Percentiles rank a stretch among this genome's conserved stretches.
Evolutionary conservation across 305 asterid species (phyloP).

Genomic region (Ilex paraguariensis): DNA sequence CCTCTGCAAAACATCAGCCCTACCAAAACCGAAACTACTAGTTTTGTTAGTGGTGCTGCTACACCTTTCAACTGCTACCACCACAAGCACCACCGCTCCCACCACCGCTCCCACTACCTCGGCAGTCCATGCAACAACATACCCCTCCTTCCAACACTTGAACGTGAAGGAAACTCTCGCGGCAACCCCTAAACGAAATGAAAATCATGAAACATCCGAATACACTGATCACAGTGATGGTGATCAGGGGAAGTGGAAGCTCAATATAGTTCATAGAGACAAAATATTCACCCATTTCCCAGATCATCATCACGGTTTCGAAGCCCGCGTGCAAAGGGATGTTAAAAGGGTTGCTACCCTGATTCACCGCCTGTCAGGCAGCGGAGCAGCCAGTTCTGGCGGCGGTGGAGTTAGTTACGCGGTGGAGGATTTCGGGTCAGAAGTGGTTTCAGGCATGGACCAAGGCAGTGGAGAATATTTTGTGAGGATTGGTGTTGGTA

Average conservation of each 20-base stretch:
- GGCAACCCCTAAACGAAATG: slow-evolving; percentile 15
- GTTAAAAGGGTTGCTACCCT: slow-evolving; percentile 43
- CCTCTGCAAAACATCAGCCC: slow-evolving; percentile 1
- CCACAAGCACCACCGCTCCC: slow-evolving; percentile 15
- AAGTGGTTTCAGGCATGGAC: slow-evolving; percentile 78
- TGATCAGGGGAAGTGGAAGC: slow-evolving; percentile 20
- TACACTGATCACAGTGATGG: neutral
- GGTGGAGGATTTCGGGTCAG: slow-evolving; percentile 65
- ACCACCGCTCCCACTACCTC: slow-evolving; percentile 49
- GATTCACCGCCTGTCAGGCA: slow-evolving; percentile 27
- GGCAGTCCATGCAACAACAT: slow-evolving; percentile 62
- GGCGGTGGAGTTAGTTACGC: slow-evolving; percentile 17
- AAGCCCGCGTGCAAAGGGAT: slow-evolving; percentile 58
- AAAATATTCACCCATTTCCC: slow-evolving; percentile 38
- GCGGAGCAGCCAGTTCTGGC: slow-evolving; percentile 3
- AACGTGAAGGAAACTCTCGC: slow-evolving; percentile 49
- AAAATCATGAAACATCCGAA: slow-evolving; percentile 3
- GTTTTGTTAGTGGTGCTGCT: slow-evolving; percentile 9
- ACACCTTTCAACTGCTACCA: slow-evolving; percentile 9
- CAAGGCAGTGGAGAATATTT: slow-evolving; percentile 89
- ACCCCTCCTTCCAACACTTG: slow-evolving; percentile 50
- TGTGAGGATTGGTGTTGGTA: slow-evolving; percentile 81
- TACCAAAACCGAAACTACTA: slow-evolving; percentile 3
- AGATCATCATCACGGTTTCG: slow-evolving; percentile 47
- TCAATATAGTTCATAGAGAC: slow-evolving; percentile 58